Evolutionary conservation across 2,329 filamentous ascomycete species (phyloP), one percentile per base, ranked within the genome.

Genomic region (Trichoderma atrobrunneum): DNA sequence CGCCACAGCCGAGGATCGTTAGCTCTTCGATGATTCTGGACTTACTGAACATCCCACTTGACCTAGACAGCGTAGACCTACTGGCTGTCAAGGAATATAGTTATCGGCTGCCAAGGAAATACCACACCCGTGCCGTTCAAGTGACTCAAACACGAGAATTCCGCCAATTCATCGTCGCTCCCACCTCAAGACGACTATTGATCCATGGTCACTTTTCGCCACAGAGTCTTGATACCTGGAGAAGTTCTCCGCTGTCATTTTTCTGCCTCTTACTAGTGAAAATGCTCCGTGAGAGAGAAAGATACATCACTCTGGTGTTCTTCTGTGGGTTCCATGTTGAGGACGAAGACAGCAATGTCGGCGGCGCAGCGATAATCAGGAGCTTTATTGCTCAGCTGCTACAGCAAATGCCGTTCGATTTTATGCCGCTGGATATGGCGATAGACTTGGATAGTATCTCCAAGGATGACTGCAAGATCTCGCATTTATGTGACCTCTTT

Each of bases 261-360:
- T 70, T 70, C 30, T 63, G 68, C 21, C 32, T 43, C n/a, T 56
- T 63, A 14, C 3, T 70, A n/a, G 51, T 63, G 34, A 43, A 26
- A 18, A 63, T 63, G 26, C 68, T 70, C 26, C 24, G 57, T 7
- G 24, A n/a, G 36, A 24, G 59, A 24, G 68, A 63, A 28, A 30
- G 18, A 18, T 70, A 70, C 10, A 56, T 70, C 11, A 26, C 59
- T 0, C 21, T 63, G 2, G 30, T 63, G 18, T 70, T 70, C 18
- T 70, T 70, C 43, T 70, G 68, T 16, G 59, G 68, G 8, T 70
- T 24, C 21, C 68, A 70, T n/a, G 43, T 43, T 26, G 68, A 70
- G 28, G 21, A 62, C 8, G 68, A 70, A 30, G 57, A 70, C n/a
- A 18, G 8, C 30, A 70, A 56, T 12, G 26, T 62, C 11, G 68